Conservation (phyloP, 768 basidiomycete genomes). For the Serpula lacrymans region DNA sequence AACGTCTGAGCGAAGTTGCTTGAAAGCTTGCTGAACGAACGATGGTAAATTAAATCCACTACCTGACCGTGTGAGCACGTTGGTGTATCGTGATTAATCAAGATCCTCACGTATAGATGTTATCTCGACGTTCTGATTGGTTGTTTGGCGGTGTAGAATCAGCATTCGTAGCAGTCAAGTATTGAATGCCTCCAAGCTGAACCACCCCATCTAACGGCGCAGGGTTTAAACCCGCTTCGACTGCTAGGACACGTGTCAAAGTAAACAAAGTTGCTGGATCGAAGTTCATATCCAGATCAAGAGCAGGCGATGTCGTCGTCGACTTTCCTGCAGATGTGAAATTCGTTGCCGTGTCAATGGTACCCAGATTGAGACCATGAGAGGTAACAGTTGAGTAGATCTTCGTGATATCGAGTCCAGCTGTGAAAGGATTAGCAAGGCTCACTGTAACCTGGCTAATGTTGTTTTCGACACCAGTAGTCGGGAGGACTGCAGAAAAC, state of each 20-base stretch:
- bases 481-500: constrained; percentile 47
- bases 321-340: constrained; percentile 53
- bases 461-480: constrained; percentile 60
- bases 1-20: constrained; percentile 59
- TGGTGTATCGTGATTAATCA: not conserved
- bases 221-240: constrained; percentile 58
- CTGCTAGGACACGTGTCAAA: constrained; percentile 61
- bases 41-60: constrained; percentile 62
- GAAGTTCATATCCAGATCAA: constrained; percentile 64
- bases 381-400: constrained; percentile 60
- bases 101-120: constrained; percentile 49
- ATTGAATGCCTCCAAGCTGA: constrained; percentile 60
- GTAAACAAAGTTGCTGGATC: constrained; percentile 69
- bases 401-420: constrained; percentile 52
- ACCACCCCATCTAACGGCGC: constrained; percentile 67
- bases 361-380: constrained; percentile 60
- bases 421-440: constrained; percentile 66
- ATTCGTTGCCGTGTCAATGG: constrained; percentile 49
- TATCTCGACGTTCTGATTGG: constrained; percentile 35
- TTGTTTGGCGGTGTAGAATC: constrained; percentile 31
- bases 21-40: constrained; percentile 66
- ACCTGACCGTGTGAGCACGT: constrained; percentile 2
- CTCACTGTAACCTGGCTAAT: constrained; percentile 61
- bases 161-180: constrained; percentile 35
- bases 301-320: constrained; percentile 51